Percentiles rank a stretch among this genome's conserved stretches.
These are phyloP conservation scores for Gaeumannomyces sp. DNA, from an alignment of 2,329 filamentous ascomycete species.

Conservation along the genomic window DNA sequence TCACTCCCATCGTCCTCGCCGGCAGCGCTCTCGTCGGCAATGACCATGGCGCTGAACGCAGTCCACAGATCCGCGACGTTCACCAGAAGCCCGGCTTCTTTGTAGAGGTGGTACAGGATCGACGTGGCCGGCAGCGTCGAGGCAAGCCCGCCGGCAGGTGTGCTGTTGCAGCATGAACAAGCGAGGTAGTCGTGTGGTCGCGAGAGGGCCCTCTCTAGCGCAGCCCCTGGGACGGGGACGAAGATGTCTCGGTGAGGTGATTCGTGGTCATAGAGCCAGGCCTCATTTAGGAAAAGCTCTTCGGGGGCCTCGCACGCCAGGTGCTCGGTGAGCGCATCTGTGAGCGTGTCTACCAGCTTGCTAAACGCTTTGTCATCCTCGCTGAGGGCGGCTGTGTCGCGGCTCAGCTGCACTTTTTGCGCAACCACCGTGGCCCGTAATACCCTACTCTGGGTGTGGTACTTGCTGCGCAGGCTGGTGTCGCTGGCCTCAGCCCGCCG, in stretches of 20 bases:
- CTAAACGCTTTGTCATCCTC: slow-evolving; percentile 67
- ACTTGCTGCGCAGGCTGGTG: slow-evolving; percentile 62
- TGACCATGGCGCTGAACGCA: slow-evolving; percentile 62
- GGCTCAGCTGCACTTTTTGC: slow-evolving; percentile 74
- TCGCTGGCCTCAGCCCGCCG: slow-evolving; percentile 36
- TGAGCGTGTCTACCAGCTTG: slow-evolving; percentile 51
- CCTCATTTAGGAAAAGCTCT: slow-evolving; percentile 56
- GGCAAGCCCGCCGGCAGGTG: slow-evolving; percentile 40
- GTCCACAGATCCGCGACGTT: slow-evolving; percentile 77
- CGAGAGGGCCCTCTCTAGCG: slow-evolving; percentile 64
- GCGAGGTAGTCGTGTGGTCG: slow-evolving; percentile 72
- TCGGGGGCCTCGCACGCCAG: slow-evolving; percentile 32
- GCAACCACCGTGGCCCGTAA: slow-evolving; percentile 73
- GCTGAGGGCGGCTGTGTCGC: slow-evolving; percentile 64
- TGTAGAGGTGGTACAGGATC: slow-evolving; percentile 71
- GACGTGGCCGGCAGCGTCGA: slow-evolving; percentile 63
- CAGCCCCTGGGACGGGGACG: slow-evolving; percentile 62
- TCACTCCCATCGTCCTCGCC: slow-evolving; percentile 37
- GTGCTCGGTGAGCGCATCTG: slow-evolving; percentile 37
- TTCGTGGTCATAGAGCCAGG: slow-evolving; percentile 69
- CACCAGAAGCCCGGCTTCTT: slow-evolving; percentile 69
- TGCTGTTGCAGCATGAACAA: slow-evolving; percentile 62
- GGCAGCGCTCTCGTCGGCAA: slow-evolving; percentile 32
- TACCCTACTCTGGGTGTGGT: slow-evolving; percentile 64
- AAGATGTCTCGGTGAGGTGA: slow-evolving; percentile 69